Evolutionary conservation across 768 basidiomycete species (phyloP).

Genomic region (Lactifluus hygrophoroides): DNA sequence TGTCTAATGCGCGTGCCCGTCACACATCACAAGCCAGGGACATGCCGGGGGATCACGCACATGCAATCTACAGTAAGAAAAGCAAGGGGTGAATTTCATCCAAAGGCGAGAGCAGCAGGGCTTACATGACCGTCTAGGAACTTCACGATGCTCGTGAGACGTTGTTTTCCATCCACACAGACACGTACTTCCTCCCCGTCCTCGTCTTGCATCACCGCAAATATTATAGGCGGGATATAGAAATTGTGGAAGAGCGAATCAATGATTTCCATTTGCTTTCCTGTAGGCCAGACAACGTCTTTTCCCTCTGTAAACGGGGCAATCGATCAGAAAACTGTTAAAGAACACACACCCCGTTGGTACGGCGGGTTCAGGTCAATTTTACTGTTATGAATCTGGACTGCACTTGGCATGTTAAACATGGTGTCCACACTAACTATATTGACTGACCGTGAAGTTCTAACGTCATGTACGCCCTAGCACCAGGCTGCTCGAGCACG

Average conservation of each 20-base stretch:
- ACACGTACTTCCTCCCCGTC: constrained; percentile 36
- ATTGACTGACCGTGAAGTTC: constrained; percentile 21
- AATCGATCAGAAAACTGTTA: too few species aligned
- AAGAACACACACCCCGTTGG: too few species aligned
- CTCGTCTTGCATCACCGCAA: constrained; percentile 33
- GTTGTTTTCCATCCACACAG: constrained; percentile 48
- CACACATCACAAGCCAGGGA: constrained; percentile 21
- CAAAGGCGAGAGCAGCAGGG: not conserved
- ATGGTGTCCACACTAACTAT: not conserved
- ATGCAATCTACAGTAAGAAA: constrained; percentile 43
- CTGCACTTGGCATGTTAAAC: too few species aligned
- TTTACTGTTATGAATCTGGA: constrained; percentile 54
- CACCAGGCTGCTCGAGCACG: too few species aligned
- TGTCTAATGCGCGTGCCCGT: constrained; percentile 38
- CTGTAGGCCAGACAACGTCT: constrained; percentile 73
- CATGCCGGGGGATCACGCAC: constrained; percentile 29
- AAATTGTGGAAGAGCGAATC: constrained; percentile 48
- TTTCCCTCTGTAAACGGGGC: not conserved
- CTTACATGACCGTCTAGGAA: constrained; percentile 36
- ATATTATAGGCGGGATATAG: constrained; percentile 45
- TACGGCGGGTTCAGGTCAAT: constrained; percentile 63
- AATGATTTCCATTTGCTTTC: constrained; percentile 50
- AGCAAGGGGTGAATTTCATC: not conserved
- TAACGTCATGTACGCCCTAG: too few species aligned
- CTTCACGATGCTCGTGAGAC: constrained; percentile 39